Conservation (phyloP, 2,329 filamentous ascomycete species). For the Rhynchosporium secalis region DNA sequence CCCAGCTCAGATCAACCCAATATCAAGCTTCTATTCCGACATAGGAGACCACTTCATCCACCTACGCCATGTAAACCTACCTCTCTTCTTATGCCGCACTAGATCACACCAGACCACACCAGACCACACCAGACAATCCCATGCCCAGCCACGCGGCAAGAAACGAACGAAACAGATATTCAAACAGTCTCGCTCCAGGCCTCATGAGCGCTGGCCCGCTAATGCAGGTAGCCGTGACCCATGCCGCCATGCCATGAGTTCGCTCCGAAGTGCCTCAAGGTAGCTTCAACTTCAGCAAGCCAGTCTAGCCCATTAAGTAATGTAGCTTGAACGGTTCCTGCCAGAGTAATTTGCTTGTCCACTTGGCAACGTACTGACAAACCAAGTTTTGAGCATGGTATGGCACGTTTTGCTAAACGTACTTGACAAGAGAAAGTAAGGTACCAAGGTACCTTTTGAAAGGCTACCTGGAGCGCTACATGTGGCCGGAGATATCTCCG, state of each 20-base stretch:
- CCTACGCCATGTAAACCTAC: not conserved
- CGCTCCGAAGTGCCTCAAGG: not conserved
- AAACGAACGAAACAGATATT: conserved; percentile 19
- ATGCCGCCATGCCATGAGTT: not conserved
- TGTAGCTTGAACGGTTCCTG: not conserved
- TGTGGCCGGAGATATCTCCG: not conserved
- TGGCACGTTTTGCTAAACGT: not conserved
- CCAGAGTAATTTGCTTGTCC: not conserved
- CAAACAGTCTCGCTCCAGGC: conserved; percentile 24
- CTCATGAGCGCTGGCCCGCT: conserved; percentile 10
- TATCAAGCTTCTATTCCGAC: not conserved
- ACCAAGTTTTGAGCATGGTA: not conserved
- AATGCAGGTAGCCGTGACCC: conserved; percentile 7
- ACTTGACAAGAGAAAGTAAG: not conserved
- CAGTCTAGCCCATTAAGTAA: not conserved
- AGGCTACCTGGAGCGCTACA: not conserved
- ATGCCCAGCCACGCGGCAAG: not conserved
- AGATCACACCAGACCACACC: no score
- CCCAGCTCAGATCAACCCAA: not conserved
- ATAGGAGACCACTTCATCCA: not conserved
- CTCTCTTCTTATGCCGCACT: no score
- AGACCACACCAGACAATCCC: not conserved
- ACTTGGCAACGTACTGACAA: conserved; percentile 17
- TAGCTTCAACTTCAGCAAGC: conserved; percentile 1
- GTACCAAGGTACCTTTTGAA: not conserved